A percentile compares a stretch with the other conserved stretches of the same genome.
Evolutionary conservation across 305 asterid genomes (phyloP).

Genomic region (Fraxinus ornus): DNA sequence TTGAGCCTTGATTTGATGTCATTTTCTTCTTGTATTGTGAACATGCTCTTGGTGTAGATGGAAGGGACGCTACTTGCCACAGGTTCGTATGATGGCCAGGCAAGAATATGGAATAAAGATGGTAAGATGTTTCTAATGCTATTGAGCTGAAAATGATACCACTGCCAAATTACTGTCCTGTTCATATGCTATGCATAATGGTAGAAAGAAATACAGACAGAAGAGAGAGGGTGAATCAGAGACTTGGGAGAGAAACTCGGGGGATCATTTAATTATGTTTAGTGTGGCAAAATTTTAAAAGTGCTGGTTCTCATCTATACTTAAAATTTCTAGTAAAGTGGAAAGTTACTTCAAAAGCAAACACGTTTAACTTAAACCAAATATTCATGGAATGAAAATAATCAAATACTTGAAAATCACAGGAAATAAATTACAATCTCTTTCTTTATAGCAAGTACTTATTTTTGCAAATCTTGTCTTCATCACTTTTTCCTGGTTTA

Average conservation of each 20-base stretch:
- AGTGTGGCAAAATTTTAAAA: not conserved
- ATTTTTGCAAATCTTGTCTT: not conserved
- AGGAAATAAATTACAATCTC: not conserved
- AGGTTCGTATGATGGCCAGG: constrained; percentile 98
- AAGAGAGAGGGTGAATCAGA: not conserved
- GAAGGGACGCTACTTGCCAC: constrained; percentile 94
- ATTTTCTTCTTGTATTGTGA: constrained; percentile 10
- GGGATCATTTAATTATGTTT: not conserved
- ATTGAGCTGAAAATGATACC: constrained; percentile 13
- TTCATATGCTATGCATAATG: not conserved
- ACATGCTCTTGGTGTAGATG: constrained; percentile 43
- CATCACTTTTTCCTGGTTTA: not conserved
- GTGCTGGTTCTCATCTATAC: not conserved
- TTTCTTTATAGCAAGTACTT: not conserved
- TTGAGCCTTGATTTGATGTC: constrained; percentile 11
- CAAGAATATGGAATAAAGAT: constrained; percentile 89
- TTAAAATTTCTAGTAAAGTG: not conserved
- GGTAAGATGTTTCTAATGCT: constrained; percentile 49
- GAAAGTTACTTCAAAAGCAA: not conserved
- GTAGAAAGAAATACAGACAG: not conserved
- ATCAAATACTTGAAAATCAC: not conserved
- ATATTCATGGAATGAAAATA: not conserved
- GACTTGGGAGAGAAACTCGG: not conserved
- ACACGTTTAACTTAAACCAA: not conserved
- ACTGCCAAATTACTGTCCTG: constrained; percentile 9